A percentile compares a stretch with the other conserved stretches of the same genome.
phyloP scores from a whole-genome alignment of 306 rosid species.

The Cicer bijugum region DNA sequence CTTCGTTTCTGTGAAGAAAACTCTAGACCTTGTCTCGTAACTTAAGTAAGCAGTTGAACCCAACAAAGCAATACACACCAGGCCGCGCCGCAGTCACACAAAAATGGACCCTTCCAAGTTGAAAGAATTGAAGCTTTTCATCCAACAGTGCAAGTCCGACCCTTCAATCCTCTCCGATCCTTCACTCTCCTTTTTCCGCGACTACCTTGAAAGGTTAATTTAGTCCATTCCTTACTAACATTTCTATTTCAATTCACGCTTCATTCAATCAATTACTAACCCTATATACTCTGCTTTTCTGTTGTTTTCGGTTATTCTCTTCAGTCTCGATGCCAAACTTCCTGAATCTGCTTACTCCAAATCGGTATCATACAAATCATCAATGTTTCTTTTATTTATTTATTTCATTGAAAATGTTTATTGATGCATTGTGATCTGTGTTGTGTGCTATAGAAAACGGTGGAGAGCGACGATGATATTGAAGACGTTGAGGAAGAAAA shows the following conservation, averaged over 20 bases:
- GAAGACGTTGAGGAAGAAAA: slow-evolving; percentile 48
- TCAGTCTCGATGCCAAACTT: slow-evolving; percentile 73
- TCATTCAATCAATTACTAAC: background rate
- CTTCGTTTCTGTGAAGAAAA: too few species aligned
- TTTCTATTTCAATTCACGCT: background rate
- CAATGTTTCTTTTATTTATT: background rate
- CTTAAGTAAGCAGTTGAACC: too few species aligned
- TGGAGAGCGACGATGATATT: slow-evolving; percentile 78
- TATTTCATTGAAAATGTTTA: background rate
- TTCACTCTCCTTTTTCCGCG: slow-evolving; percentile 91
- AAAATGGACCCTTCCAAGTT: slow-evolving; percentile 74
- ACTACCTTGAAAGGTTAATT: slow-evolving; percentile 71
- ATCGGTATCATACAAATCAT: slow-evolving; percentile 55
- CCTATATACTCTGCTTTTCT: background rate
- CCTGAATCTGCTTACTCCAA: slow-evolving; percentile 60
- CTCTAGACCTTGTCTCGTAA: too few species aligned
- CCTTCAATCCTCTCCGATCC: slow-evolving; percentile 80
- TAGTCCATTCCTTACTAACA: background rate
- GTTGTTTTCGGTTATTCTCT: background rate
- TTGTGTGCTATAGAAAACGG: slow-evolving; percentile 47
- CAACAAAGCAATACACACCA: too few species aligned
- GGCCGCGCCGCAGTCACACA: background rate
- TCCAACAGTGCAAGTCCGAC: slow-evolving; percentile 76
- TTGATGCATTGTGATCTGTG: slow-evolving; percentile 10
- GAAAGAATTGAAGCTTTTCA: slow-evolving; percentile 67